These are phyloP conservation scores for Perkinsus olseni DNA, from an alignment of 169 alveolate genomes.

Conservation along the genomic window DNA sequence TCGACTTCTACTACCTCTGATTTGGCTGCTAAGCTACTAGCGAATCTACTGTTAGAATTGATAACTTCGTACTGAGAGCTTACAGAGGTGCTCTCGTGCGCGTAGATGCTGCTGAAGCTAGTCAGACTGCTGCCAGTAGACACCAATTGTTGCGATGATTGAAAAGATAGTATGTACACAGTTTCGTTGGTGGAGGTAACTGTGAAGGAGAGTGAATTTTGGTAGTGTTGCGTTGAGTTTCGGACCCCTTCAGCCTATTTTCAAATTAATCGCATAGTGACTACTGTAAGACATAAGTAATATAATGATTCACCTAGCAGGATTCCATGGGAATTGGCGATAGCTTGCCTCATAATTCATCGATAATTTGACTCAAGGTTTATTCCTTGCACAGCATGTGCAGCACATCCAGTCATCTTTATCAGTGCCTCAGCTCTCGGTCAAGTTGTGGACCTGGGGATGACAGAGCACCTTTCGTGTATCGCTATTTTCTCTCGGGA, in stretches of 20 bases:
- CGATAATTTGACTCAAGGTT: too few relatives aligned
- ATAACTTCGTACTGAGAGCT: background rate
- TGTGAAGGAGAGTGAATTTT: background rate
- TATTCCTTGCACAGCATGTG: too few relatives aligned
- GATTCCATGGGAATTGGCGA: too few relatives aligned
- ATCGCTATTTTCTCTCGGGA: too few relatives aligned
- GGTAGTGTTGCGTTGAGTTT: background rate
- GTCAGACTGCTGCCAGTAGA: background rate
- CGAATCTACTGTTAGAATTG: background rate
- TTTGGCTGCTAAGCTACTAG: background rate
- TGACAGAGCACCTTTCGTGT: too few relatives aligned
- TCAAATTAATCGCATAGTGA: background rate
- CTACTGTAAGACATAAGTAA: background rate
- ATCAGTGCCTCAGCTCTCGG: too few relatives aligned
- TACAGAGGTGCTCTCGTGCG: background rate
- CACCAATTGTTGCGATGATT: background rate
- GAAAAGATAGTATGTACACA: background rate
- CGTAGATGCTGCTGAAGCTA: background rate
- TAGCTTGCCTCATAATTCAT: too few relatives aligned
- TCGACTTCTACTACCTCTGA: background rate
- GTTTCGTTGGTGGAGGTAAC: background rate
- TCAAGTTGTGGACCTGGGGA: too few relatives aligned
- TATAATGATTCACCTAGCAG: too few relatives aligned
- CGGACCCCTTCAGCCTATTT: background rate
- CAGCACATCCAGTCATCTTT: too few relatives aligned